phyloP scores from a whole-genome alignment of 2,329 filamentous ascomycete genomes.

The Kalaharituber pfeilii region DNA sequence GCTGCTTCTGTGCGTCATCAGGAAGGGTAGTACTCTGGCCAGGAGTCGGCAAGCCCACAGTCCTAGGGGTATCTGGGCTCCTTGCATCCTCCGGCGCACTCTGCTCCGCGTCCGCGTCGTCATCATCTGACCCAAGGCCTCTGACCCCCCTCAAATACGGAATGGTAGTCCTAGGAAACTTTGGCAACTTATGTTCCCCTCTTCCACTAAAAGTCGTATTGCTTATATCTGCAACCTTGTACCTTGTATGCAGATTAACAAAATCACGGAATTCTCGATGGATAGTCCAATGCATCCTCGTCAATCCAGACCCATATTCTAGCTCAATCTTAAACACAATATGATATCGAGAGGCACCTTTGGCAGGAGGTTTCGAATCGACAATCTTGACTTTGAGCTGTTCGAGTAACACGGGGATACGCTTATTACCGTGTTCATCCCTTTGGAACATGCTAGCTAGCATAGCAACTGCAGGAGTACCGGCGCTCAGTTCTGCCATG shows the following conservation, averaged over 20 bases:
- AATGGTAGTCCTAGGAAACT: conserved; percentile 76
- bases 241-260: conserved; percentile 79
- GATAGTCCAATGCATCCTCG: conserved; percentile 92
- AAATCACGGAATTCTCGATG: conserved; percentile 77
- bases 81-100: conserved; percentile 17
- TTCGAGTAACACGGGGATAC: conserved; percentile 85
- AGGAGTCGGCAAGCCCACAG: not conserved
- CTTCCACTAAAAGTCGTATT: conserved; percentile 62
- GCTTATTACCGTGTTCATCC: conserved; percentile 86
- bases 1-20: not conserved
- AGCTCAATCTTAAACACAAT: conserved; percentile 79
- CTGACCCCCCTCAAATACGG: conserved; percentile 73
- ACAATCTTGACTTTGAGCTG: conserved; percentile 79
- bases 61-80: not conserved
- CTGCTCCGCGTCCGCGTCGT: conserved; percentile 35
- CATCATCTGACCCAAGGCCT: conserved; percentile 64
- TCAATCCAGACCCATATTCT: conserved; percentile 89
- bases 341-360: conserved; percentile 47
- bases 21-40: not conserved
- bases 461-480: conserved; percentile 81
- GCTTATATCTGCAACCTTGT: conserved; percentile 70
- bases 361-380: conserved; percentile 41
- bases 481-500: conserved; percentile 85
- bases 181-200: conserved; percentile 63
- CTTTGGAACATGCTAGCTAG: conserved; percentile 95